Percentiles rank a stretch among this genome's conserved stretches.
phyloP scores from a whole-genome alignment of 305 asterid genomes.

The Fraxinus nigra region DNA sequence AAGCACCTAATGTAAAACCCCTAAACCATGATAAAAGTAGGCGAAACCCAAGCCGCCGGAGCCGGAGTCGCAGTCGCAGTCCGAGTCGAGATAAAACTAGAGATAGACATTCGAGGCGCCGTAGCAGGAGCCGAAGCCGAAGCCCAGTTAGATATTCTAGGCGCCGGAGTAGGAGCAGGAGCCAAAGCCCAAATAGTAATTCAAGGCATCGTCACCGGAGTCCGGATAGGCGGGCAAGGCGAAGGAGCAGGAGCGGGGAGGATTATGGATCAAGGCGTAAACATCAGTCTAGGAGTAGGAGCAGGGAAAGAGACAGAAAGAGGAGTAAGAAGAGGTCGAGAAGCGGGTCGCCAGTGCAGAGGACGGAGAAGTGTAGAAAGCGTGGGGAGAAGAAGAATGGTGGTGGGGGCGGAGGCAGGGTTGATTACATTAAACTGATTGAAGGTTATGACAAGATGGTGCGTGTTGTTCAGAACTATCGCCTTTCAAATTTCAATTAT shows the following conservation, averaged over 20 bases:
- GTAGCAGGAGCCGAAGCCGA: conserved; percentile 30
- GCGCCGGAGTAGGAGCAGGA: conserved; percentile 31
- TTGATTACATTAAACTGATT: conserved; percentile 54
- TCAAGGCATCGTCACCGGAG: conserved; percentile 37
- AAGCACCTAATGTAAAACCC: conserved; percentile 34
- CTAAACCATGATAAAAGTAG: not conserved
- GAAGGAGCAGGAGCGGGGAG: conserved; percentile 48
- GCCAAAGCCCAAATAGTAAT: conserved; percentile 24
- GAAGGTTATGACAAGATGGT: conserved; percentile 75
- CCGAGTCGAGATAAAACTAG: conserved; percentile 23
- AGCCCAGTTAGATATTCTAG: conserved; percentile 35
- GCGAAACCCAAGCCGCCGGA: conserved; percentile 2
- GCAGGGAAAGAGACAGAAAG: conserved; percentile 37
- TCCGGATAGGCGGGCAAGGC: conserved; percentile 46
- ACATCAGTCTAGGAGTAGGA: conserved; percentile 37
- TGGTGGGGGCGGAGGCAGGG: conserved; percentile 19
- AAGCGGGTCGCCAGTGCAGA: conserved; percentile 40
- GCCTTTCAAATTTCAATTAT: not conserved
- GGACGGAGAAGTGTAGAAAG: conserved; percentile 34
- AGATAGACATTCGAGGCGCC: conserved; percentile 28
- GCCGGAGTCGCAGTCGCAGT: conserved; percentile 8
- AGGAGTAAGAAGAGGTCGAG: conserved; percentile 36
- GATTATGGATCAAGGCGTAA: conserved; percentile 27
- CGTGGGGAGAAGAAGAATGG: conserved; percentile 33
- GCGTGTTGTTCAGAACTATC: conserved; percentile 15